phyloP scores from a whole-genome alignment of 208 protist genomes.

The Balamuthia mandrillaris region DNA sequence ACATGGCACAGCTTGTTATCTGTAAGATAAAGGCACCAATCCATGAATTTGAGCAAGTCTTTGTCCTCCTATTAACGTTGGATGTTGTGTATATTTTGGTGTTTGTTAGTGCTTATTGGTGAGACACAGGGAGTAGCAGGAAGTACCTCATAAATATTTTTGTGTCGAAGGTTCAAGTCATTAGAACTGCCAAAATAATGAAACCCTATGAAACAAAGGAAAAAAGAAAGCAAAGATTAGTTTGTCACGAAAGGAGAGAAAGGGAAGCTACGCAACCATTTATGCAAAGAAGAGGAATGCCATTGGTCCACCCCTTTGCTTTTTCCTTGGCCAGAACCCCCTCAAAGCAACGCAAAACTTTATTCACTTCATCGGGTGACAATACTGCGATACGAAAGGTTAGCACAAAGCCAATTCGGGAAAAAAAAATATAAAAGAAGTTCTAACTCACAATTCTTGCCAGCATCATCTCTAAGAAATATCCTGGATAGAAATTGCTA shows the following conservation, averaged over 20 bases:
- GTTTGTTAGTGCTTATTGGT: not conserved
- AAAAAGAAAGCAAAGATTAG: not conserved
- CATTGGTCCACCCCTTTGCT: not conserved
- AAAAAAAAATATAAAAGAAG: not conserved
- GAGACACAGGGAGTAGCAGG: not conserved
- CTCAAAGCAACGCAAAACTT: slow-evolving; percentile 9
- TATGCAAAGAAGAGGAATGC: slow-evolving; percentile 23
- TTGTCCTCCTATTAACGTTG: slow-evolving; percentile 1
- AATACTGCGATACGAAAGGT: not conserved
- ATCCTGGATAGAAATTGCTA: slow-evolving; percentile 5
- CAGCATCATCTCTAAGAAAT: not conserved
- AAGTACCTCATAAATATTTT: not conserved
- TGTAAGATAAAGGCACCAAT: slow-evolving; percentile 11
- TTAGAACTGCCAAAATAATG: slow-evolving; percentile 23
- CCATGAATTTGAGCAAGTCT: slow-evolving; percentile 27
- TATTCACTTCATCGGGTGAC: slow-evolving; percentile 15
- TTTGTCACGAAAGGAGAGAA: not conserved
- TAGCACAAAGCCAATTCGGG: not conserved
- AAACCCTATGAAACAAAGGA: not conserved
- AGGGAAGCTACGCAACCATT: no score
- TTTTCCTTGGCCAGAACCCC: not conserved
- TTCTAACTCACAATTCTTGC: not conserved
- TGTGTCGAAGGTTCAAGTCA: not conserved
- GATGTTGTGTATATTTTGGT: not conserved
- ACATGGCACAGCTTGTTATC: slow-evolving; percentile 29